Evolutionary conservation across 371 early-diverging fungal genomes (phyloP), one percentile per base, ranked within the genome.

Genomic region (Saksenaea oblongispora): DNA sequence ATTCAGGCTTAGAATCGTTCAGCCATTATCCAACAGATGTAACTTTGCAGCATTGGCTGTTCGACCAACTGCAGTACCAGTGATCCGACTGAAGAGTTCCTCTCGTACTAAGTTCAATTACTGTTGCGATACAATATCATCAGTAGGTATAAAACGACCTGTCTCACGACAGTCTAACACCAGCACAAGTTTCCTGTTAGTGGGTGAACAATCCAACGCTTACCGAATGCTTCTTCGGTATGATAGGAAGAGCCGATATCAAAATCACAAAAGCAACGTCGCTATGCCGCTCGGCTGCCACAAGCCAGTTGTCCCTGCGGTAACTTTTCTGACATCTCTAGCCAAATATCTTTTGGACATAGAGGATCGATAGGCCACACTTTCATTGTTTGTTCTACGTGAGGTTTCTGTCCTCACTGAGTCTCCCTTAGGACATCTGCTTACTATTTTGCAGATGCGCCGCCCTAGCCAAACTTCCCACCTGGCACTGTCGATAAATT

Each of bases 121-220:
- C 84, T 84, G 62, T 82, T 66, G 69, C 68, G 61, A 75, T 63
- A 71, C 66, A 69, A 61, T 65, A 54, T 56, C 76, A 76, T 80
- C 86, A 85, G 85, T 86, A 84, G 86, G 83, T 83, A 84, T 85
- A 86, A 86, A 86, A 84, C 86, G 83, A 85, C 86, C 86, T 86
- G 82, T 86, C 87, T 87, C 86, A 80, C 81, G 84, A 88, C 84
- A 73, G 85, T 85, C 83, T 84, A 86, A 86, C 83, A 83, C 85
- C 85, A 84, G 86, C 84, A 85, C 84, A 85, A 84, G 80, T 86
- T 86, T 83, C 85, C 82, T 85, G 75, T 85, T 84, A 77, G 79
- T 75, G 83, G 83, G 66, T 70, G 63, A 87, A 83, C 84, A 84
- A 86, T 84, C 83, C 80, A 77, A 86, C 85, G 77, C 84, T 86